Evolutionary conservation across 257 asterid species (phyloP), one percentile per base, ranked within the genome.

Genomic region (Leptodermis oblonga): DNA sequence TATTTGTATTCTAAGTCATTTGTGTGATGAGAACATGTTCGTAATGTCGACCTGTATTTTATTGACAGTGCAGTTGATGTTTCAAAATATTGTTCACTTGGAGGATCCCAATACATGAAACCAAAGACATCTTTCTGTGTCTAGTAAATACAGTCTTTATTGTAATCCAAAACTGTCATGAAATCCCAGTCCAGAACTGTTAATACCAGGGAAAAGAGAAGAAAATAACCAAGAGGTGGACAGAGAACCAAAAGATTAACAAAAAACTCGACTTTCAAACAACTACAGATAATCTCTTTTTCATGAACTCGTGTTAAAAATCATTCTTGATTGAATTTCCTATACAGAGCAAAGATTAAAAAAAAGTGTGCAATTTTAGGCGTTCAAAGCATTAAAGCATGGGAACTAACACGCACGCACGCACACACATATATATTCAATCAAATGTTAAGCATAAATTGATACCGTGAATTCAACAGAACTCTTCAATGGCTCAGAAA

Each of bases 381-480:
- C 5, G 37, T 31, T 36, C 37, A 70, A 60, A 46, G 20, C 68
- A 43, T 39, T 28, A 23, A 23, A 48, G 5, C 49, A 23, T 15
- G 56, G 42, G 0, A 30, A 22, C 9, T 53, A n/a, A 43, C 34
- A 28, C 2, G 3, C 4, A n/a, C n/a, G n/a, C n/a, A n/a, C n/a
- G n/a, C n/a, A n/a, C n/a, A n/a, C n/a, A n/a, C n/a, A n/a, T n/a
- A n/a, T n/a, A n/a, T n/a, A n/a, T n/a, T n/a, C n/a, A n/a, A n/a
- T n/a, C n/a, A n/a, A 9, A 51, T 66, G 42, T 56, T 71, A 62
- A 65, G 30, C 6, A 28, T 10, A 62, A 41, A 64, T 28, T 48
- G 58, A 73, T 71, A 93, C 97, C 97, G 80, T 87, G 77, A 92
- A 93, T 72, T 93, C 97, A 76, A 93, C 95, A 59, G 81, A 75